phyloP scores from a whole-genome alignment of 2,329 filamentous ascomycete genomes.

The Talaromyces sp. region DNA sequence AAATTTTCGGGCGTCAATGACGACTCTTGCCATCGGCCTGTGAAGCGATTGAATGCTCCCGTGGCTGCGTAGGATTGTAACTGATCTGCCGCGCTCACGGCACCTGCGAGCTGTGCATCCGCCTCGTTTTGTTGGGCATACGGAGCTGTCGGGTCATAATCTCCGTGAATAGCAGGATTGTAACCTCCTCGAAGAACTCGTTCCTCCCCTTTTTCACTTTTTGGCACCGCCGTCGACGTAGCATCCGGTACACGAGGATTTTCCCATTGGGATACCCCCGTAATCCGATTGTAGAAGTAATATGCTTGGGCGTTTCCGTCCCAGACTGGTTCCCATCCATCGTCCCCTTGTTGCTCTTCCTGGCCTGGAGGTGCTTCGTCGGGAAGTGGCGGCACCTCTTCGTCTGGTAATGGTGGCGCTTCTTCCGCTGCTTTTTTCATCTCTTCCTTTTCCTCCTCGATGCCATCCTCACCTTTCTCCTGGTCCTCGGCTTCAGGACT shows the following conservation, averaged over 20 bases:
- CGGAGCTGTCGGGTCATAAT: constrained; percentile 93
- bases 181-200: constrained; percentile 61
- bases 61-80: constrained; percentile 54
- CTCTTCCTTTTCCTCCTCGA: neutral
- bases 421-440: constrained; percentile 25
- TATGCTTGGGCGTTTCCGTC: constrained; percentile 63
- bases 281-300: constrained; percentile 83
- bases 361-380: constrained; percentile 46
- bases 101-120: constrained; percentile 23
- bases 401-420: constrained; percentile 39
- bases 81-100: constrained; percentile 25
- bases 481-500: neutral
- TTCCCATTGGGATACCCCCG: constrained; percentile 71
- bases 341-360: constrained; percentile 41
- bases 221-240: constrained; percentile 23
- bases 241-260: constrained; percentile 68
- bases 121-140: constrained; percentile 64
- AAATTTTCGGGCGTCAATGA: constrained; percentile 67
- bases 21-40: constrained; percentile 70
- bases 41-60: constrained; percentile 86
- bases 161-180: constrained; percentile 91
- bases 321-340: constrained; percentile 80
- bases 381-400: constrained; percentile 46
- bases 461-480: neutral
- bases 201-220: neutral